A percentile compares a stretch with the other conserved stretches of the same genome.
Evolutionary conservation across 139 green algal species (phyloP).

Genomic region (Closterium sp.): DNA sequence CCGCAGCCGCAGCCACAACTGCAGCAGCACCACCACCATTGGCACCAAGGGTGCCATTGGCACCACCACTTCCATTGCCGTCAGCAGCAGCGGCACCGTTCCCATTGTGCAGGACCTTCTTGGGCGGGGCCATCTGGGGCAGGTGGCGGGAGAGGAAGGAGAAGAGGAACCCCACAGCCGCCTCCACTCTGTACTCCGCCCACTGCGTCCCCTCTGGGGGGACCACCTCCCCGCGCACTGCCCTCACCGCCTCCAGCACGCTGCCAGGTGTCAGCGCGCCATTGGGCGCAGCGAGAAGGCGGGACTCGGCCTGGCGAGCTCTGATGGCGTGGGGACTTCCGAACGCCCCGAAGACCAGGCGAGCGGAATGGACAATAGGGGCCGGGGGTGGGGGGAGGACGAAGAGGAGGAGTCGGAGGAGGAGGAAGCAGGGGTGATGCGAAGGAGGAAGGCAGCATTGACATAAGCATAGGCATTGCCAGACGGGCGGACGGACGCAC

Average conservation of each 20-base stretch:
- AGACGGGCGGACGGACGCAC: background rate
- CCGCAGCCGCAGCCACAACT: background rate
- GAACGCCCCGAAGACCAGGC: conserved; percentile 30
- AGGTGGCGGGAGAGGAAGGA: background rate
- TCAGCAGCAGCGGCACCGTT: background rate
- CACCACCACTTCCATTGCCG: background rate
- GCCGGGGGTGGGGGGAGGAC: no score
- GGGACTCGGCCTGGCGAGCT: conserved; percentile 1
- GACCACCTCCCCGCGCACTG: conserved; percentile 13
- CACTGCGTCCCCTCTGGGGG: background rate
- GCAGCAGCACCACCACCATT: background rate
- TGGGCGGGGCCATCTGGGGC: background rate
- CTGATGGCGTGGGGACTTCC: conserved; percentile 14
- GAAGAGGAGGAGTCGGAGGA: background rate
- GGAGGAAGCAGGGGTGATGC: background rate
- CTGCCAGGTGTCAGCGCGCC: conserved; percentile 8
- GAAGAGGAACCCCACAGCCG: conserved; percentile 10
- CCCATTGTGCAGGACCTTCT: background rate
- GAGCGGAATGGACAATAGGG: background rate
- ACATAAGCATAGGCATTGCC: conserved; percentile 33
- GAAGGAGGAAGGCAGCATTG: conserved; percentile 32
- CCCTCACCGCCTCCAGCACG: conserved; percentile 13
- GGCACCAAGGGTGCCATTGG: background rate
- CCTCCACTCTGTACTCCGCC: background rate
- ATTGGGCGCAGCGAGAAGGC: background rate